Percentiles rank a stretch among this genome's conserved stretches.
These are phyloP conservation scores for Hypoxylon sp. DNA, from an alignment of 2,329 filamentous ascomycete genomes.

Conservation along the genomic window DNA sequence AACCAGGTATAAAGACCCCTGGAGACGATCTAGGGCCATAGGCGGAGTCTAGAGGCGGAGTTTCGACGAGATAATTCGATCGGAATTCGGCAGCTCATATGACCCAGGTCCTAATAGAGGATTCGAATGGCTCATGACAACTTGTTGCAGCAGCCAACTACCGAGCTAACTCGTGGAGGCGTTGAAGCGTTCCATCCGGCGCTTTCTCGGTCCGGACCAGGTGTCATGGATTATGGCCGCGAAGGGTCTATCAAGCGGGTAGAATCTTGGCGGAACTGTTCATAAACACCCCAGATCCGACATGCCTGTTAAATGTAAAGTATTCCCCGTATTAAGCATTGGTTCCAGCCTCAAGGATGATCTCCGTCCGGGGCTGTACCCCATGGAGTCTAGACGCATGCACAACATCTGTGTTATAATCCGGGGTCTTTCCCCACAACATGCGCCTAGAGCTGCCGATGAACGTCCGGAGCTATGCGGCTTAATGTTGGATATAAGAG, in stretches of 20 bases:
- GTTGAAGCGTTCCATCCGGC: slow-evolving; percentile 38
- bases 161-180: slow-evolving; percentile 5
- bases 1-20: slow-evolving; percentile 10
- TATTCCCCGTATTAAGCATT: slow-evolving; percentile 26
- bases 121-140: slow-evolving; percentile 1
- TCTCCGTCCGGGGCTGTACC: slow-evolving; percentile 27
- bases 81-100: neutral
- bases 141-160: slow-evolving; percentile 12
- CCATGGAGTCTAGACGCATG: slow-evolving; percentile 24
- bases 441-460: slow-evolving; percentile 34
- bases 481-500: slow-evolving; percentile 32
- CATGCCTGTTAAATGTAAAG: slow-evolving; percentile 31
- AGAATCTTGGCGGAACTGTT: slow-evolving; percentile 24
- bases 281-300: slow-evolving; percentile 31
- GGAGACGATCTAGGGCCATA: slow-evolving; percentile 7
- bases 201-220: slow-evolving; percentile 37
- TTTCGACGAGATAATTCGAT: slow-evolving; percentile 22
- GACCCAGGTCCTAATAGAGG: neutral
- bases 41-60: slow-evolving; percentile 20
- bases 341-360: slow-evolving; percentile 26
- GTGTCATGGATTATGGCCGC: slow-evolving; percentile 12
- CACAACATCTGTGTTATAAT: slow-evolving; percentile 34
- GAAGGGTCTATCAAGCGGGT: slow-evolving; percentile 19
- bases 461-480: slow-evolving; percentile 41
- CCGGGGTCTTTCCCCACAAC: slow-evolving; percentile 30